Base-by-base conservation (phyloP, 371 early-diverging fungal genomes). In the Conidiobolus incongruus region DNA sequence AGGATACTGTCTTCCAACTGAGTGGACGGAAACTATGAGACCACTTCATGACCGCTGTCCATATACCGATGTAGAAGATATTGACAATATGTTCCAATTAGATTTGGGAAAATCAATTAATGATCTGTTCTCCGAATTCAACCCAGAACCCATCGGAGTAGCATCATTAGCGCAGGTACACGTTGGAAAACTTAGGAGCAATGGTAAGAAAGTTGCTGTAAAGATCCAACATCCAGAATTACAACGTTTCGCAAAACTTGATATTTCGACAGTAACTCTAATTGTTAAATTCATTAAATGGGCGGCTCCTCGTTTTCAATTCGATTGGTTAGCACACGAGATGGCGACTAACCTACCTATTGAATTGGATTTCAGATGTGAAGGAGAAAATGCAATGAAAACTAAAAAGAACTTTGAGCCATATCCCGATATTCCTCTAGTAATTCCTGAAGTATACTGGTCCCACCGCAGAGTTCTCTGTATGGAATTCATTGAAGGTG, bases 101-200 rank as follows among this genome's bases (percentile, higher is more conserved):
- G 93, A 94, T 48, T 53, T 75, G 30, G 82, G 81, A 3, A 28
- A 55, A 33, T 49, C 64, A 8, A 47, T 83, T 5, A 60, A 63
- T 0, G 69, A 77, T 4, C 48, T 83, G 24, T 79, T 79, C 50
- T 59, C 66, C 0, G 60, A 60, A 10, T 80, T 87, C 48, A 83
- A 87, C 38, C 62, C 68, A 44, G 52, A 46, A 4, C 88, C 88
- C 0, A 52, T 87, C 2, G 88, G 89, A 10, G 79, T 78, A 0
- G 88, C 88, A 2, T 82, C 83, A 1, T 55, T 85, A 37, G 87
- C 87, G 0, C 87, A 87, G 36, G 87, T 87, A 1, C 87, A 87
- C 46, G 61, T 62, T 13, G 87, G 81, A 0, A 60, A 53, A 26
- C 53, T 83, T n/a, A 51, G 63, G 28, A 38, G 28, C 23, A 46